phyloP scores from a whole-genome alignment of 495 filamentous ascomycete species.

The Podospora pseudocomata region DNA sequence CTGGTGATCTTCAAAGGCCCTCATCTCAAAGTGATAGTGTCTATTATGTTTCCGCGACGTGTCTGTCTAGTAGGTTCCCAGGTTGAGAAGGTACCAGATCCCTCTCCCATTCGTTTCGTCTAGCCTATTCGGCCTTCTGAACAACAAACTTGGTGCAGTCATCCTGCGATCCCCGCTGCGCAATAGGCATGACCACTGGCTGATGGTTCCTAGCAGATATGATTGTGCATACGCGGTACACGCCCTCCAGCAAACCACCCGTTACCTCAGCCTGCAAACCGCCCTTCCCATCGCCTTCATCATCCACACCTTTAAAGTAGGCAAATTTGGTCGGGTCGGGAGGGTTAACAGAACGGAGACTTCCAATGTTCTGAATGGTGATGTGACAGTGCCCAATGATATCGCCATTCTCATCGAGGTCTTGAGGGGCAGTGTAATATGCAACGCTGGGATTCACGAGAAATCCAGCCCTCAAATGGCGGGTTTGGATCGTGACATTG shows the following conservation, averaged over 20 bases:
- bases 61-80: no score
- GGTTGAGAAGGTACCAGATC: no score
- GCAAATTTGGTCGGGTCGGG: slow-evolving; percentile 31
- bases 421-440: slow-evolving; percentile 58
- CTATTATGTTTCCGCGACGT: no score
- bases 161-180: slow-evolving; percentile 30
- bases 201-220: slow-evolving; percentile 27
- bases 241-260: slow-evolving; percentile 19
- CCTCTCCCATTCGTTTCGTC: not conserved
- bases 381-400: slow-evolving; percentile 60
- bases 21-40: no score
- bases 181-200: slow-evolving; percentile 30
- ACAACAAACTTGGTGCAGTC: slow-evolving; percentile 30
- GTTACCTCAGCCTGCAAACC: slow-evolving; percentile 20
- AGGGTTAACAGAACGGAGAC: slow-evolving; percentile 32
- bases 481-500: slow-evolving; percentile 50
- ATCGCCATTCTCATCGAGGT: slow-evolving; percentile 38
- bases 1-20: no score
- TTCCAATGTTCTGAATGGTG: slow-evolving; percentile 52
- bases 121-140: not conserved
- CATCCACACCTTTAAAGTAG: slow-evolving; percentile 28
- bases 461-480: slow-evolving; percentile 52
- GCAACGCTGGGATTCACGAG: slow-evolving; percentile 52
- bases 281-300: slow-evolving; percentile 25
- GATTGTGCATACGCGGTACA: slow-evolving; percentile 28